Evolutionary conservation across 2,329 filamentous ascomycete species (phyloP).

Genomic region (Colletotrichum spinosum): DNA sequence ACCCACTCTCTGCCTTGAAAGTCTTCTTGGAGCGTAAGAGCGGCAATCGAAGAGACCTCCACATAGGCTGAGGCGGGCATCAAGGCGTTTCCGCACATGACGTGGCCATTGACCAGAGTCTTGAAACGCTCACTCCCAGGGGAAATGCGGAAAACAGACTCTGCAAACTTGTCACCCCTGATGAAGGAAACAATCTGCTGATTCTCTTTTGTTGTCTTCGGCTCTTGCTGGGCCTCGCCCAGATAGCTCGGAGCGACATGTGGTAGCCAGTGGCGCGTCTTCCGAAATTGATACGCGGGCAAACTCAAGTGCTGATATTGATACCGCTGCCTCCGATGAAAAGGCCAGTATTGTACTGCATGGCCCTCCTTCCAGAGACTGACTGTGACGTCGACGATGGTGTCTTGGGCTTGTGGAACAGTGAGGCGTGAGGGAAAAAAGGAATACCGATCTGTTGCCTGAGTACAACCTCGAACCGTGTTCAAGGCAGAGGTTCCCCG

Average conservation of each 20-base stretch:
- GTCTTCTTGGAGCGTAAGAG: not conserved
- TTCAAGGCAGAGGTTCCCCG: slow-evolving; percentile 46
- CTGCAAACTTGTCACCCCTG: not conserved
- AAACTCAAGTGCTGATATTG: slow-evolving; percentile 37
- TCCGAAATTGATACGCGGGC: slow-evolving; percentile 46
- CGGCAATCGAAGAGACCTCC: slow-evolving; percentile 12
- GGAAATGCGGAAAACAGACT: slow-evolving; percentile 1
- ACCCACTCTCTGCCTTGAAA: not conserved
- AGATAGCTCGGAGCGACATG: not conserved
- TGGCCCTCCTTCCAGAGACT: slow-evolving; percentile 40
- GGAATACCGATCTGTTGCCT: not conserved
- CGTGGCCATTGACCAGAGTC: not conserved
- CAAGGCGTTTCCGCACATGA: slow-evolving; percentile 11
- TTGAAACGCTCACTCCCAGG: slow-evolving; percentile 10
- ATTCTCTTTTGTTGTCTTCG: not conserved
- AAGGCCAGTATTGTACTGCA: slow-evolving; percentile 41
- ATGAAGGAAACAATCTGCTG: not conserved
- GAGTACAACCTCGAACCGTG: slow-evolving; percentile 42
- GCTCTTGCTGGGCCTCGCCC: not conserved
- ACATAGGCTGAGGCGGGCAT: slow-evolving; percentile 29
- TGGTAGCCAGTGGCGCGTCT: slow-evolving; percentile 43
- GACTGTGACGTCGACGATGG: slow-evolving; percentile 21
- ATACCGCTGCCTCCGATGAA: slow-evolving; percentile 37
- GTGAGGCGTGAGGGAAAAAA: slow-evolving; percentile 29
- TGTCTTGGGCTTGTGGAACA: slow-evolving; percentile 6